These are phyloP conservation scores for Echinochloa phyllopogon DNA, from an alignment of 176 grass and related monocot genomes.

Conservation along the genomic window DNA sequence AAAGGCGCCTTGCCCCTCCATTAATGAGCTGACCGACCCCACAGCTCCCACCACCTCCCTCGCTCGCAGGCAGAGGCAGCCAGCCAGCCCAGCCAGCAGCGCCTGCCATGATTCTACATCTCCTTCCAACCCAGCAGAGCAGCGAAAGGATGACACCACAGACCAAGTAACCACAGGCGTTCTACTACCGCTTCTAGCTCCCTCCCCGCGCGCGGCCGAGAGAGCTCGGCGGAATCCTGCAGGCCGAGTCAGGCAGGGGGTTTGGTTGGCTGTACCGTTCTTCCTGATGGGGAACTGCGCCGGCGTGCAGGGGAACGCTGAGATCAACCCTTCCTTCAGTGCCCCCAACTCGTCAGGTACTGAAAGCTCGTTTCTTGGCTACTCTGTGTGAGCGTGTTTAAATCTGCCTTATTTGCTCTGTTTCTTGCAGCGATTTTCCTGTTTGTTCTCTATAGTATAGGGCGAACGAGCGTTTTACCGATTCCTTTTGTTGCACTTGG, in stretches of 20 bases:
- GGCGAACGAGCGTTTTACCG: background rate
- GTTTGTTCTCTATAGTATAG: background rate
- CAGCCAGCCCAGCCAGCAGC: conserved; percentile 2
- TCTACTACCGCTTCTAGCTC: background rate
- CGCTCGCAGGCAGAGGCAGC: conserved; percentile 31
- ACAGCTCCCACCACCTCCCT: conserved; percentile 42
- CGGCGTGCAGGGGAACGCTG: conserved; percentile 65
- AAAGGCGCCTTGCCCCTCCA: conserved; percentile 14
- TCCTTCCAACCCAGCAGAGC: conserved; percentile 24
- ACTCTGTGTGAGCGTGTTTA: background rate
- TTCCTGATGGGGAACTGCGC: conserved; percentile 73
- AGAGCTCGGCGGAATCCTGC: background rate
- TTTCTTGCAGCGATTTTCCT: background rate
- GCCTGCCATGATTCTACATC: conserved; percentile 47
- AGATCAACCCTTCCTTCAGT: conserved; percentile 76
- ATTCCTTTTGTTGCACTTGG: background rate
- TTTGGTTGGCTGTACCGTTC: background rate
- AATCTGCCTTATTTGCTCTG: background rate
- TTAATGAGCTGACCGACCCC: conserved; percentile 54
- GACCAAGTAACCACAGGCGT: conserved; percentile 10
- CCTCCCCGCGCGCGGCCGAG: background rate
- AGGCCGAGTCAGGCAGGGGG: background rate
- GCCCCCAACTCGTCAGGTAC: conserved; percentile 63
- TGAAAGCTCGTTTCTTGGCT: conserved; percentile 7
- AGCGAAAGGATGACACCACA: conserved; percentile 26